Evolutionary conservation across 2,329 filamentous ascomycete species (phyloP).

Genomic region (Paradendryphiella salina): DNA sequence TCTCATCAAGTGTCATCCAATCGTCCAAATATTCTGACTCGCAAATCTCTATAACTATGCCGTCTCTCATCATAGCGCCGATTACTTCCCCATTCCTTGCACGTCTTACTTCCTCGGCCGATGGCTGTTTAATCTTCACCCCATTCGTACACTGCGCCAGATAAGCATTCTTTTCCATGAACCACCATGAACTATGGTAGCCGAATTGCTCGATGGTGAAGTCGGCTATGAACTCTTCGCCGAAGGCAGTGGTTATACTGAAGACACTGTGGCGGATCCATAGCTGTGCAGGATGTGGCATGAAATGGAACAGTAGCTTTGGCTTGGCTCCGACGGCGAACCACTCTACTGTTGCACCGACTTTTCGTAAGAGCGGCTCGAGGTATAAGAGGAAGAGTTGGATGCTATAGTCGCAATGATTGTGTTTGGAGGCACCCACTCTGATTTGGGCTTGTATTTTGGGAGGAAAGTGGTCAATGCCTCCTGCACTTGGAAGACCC

Average conservation of each 20-base stretch:
- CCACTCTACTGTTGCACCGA: neutral
- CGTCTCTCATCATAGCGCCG: no score
- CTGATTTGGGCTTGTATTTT: neutral
- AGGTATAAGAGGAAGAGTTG: neutral
- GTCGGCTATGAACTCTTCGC: constrained; percentile 9
- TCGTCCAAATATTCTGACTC: no score
- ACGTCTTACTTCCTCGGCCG: neutral
- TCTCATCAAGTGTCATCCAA: no score
- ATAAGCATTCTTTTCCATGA: constrained; percentile 4
- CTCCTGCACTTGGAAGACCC: neutral
- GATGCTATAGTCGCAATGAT: constrained; percentile 9
- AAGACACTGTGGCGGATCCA: constrained; percentile 9
- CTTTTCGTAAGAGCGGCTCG: neutral
- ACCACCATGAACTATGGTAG: neutral
- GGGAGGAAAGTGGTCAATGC: neutral
- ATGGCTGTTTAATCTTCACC: neutral
- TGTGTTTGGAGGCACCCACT: neutral
- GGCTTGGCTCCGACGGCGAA: neutral
- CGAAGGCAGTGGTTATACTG: neutral
- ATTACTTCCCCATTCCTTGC: neutral
- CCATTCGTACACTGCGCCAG: neutral
- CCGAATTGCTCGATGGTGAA: constrained; percentile 13
- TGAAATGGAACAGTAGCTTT: neutral
- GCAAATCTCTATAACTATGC: no score
- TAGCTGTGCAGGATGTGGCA: neutral